phyloP scores from a whole-genome alignment of 805 yeast genomes.

The Naumovozyma baii region DNA sequence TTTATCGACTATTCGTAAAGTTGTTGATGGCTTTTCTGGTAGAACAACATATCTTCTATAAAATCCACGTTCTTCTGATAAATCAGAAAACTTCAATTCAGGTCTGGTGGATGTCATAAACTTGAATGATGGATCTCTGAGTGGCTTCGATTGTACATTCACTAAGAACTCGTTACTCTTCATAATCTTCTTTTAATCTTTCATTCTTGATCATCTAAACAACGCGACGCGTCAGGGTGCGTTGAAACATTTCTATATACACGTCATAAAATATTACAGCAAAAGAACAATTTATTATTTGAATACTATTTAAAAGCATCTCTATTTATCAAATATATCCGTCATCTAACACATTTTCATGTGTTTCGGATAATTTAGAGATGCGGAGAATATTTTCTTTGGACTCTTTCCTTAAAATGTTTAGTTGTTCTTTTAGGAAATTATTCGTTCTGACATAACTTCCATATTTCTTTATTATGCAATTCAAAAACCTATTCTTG shows the following conservation, averaged over 20 bases:
- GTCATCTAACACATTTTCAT: neutral
- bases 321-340: neutral
- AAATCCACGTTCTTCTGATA: constrained; percentile 40
- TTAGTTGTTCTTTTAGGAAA: neutral
- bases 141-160: too few species aligned
- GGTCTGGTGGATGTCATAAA: constrained; percentile 37
- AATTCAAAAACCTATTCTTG: constrained; percentile 14
- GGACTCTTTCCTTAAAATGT: neutral
- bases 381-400: neutral
- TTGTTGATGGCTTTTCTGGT: constrained; percentile 39
- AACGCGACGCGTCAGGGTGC: too few species aligned
- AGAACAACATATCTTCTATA: constrained; percentile 40
- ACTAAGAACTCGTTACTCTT: too few species aligned
- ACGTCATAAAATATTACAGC: too few species aligned
- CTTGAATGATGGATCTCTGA: neutral
- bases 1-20: constrained; percentile 68
- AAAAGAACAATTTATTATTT: too few species aligned
- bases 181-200: too few species aligned
- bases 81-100: constrained; percentile 48
- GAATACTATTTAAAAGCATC: too few species aligned
- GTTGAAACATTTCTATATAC: too few species aligned
- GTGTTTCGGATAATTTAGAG: neutral
- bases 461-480: constrained; percentile 16
- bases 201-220: too few species aligned
- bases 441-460: constrained; percentile 1